Base-by-base conservation (phyloP, 2,329 filamentous ascomycete genomes). In the Aspergillus ustus region DNA sequence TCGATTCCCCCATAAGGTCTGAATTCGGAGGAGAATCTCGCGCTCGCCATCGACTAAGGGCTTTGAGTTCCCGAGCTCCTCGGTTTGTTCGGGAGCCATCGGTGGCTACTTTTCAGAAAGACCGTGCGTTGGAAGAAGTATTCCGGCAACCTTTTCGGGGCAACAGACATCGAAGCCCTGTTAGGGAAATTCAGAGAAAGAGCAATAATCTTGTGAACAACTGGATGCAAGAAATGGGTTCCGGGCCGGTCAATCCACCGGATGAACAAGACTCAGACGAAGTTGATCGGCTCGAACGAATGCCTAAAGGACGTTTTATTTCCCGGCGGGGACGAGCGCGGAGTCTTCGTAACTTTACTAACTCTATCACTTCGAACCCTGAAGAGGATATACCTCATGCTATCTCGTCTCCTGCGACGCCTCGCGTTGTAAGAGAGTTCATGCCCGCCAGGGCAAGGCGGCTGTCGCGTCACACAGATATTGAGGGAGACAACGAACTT, bases 401-500 rank as follows among this genome's bases (percentile, higher is more conserved):
- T 66, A 68, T 63, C 28, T 69, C 73, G 49, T 69, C 76, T 44
- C 75, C 71, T 19, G 75, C 71, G 29, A 73, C 77, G 11, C 78
- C 78, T 45, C 77, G 77, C 19, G 70, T 75, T 43, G 59, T 64
- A 28, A 64, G 69, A 49, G 60, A 59, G 8, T 63, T 71, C 67
- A 66, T 70, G 9, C 68, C 66, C 5, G 68, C 75, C n/a, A 75
- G 72, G 55, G 76, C 73, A 50, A 73, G 81, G 60, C 75, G 83
- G 61, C 65, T 81, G 45, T 79, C 83, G 48, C 83, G 79, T 70
- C 88, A 93, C 61, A 93, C 91, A 0, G 92, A 95, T 70, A 91
- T 89, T 7, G 92, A 96, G 72, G 92, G 92, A 0, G 93, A 97
- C 70, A 93, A 97, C 69, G 93, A 97, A 75, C 81, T 93, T n/a